A percentile compares a stretch with the other conserved stretches of the same genome.
Evolutionary conservation across 78 protist species (phyloP).

Genomic region (Capsaspora owczarzaki): DNA sequence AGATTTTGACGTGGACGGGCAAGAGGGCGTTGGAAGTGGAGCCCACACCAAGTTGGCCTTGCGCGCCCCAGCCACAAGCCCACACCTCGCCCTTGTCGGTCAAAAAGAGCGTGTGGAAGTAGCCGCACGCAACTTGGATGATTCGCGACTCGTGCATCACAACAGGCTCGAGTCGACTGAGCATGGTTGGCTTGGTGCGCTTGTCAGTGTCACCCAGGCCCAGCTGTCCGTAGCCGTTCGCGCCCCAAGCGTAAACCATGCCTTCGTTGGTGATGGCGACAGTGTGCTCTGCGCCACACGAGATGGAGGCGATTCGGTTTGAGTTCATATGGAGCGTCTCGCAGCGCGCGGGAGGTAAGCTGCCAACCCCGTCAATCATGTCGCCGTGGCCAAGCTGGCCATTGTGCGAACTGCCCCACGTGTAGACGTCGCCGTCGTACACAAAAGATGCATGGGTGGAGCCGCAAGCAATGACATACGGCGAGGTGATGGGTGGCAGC

Average conservation of each 20-base stretch:
- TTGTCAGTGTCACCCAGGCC: conserved; percentile 12
- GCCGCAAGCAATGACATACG: too few relatives aligned
- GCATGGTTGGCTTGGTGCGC: background rate
- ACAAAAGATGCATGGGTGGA: background rate
- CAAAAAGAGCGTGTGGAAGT: background rate
- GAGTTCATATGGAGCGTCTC: background rate
- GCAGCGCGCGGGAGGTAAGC: background rate
- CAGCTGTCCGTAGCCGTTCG: conserved; percentile 28
- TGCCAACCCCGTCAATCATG: background rate
- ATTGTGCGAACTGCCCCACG: background rate
- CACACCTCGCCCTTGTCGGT: background rate
- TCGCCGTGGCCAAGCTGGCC: conserved; percentile 1
- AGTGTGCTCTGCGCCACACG: conserved; percentile 12
- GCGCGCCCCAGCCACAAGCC: conserved; percentile 18
- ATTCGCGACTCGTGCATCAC: background rate
- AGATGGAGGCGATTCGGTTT: background rate
- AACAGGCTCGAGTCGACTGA: too few relatives aligned
- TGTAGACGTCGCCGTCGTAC: background rate
- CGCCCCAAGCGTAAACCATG: conserved; percentile 10
- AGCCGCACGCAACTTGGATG: conserved; percentile 3
- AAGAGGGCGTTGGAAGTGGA: background rate
- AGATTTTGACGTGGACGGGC: background rate
- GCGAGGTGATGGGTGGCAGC: too few relatives aligned
- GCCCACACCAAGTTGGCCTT: conserved; percentile 31
- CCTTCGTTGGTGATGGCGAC: conserved; percentile 7